Evolutionary conservation across 2,329 filamentous ascomycete species (phyloP).

Genomic region (Ophiostoma ulmi): DNA sequence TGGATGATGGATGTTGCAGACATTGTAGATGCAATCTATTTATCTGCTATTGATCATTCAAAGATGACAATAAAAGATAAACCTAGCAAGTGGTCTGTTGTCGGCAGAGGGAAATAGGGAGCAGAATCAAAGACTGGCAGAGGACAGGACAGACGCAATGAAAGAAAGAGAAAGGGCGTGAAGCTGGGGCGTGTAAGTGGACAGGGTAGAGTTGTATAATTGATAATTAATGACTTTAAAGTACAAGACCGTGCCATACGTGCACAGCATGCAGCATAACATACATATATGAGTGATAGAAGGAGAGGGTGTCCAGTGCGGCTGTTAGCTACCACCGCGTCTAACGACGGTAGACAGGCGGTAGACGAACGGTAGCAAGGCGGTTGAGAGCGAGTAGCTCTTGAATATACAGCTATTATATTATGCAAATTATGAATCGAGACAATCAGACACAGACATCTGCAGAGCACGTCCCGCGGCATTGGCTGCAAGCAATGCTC

Average conservation of each 20-base stretch:
- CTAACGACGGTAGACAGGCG: not conserved
- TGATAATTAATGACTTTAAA: not conserved
- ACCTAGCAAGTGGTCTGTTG: not conserved
- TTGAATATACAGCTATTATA: not conserved
- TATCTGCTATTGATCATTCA: not conserved
- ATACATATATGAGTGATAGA: conserved; percentile 8
- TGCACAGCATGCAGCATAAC: conserved; percentile 17
- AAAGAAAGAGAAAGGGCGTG: not conserved
- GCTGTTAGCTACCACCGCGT: conserved; percentile 14
- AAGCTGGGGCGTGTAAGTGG: not conserved
- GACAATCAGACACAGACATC: not conserved
- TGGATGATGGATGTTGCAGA: not conserved
- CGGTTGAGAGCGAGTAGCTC: not conserved
- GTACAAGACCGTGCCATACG: conserved; percentile 18
- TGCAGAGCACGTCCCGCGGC: not conserved
- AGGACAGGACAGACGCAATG: not conserved
- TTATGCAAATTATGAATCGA: not conserved
- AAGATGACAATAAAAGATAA: not conserved
- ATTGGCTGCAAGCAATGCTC: not conserved
- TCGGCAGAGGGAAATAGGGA: not conserved
- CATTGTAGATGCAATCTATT: not conserved
- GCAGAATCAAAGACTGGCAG: not conserved
- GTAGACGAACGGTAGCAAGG: not conserved
- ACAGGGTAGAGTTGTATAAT: not conserved
- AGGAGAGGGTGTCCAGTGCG: conserved; percentile 13